Conservation (phyloP, 441 rosid species). For the Croton laevigatus region DNA sequence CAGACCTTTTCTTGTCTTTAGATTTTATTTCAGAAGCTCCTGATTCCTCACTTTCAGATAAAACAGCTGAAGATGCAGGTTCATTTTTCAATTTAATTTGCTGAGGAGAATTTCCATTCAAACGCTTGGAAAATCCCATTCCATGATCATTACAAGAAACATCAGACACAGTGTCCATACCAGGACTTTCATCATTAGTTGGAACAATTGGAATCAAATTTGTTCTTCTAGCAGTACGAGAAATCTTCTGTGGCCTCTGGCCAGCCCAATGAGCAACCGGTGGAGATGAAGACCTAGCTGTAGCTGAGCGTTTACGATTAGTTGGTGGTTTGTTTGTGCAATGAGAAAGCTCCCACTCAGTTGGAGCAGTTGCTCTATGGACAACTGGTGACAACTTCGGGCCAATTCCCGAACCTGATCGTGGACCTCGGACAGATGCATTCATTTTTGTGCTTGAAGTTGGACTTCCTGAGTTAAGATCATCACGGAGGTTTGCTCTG, state of each 20-base stretch:
- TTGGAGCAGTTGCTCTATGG: conserved; percentile 66
- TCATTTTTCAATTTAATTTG: conserved; percentile 72
- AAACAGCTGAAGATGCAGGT: conserved; percentile 58
- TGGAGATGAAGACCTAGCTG: conserved; percentile 82
- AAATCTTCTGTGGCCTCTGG: conserved; percentile 90
- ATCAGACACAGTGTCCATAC: conserved; percentile 74
- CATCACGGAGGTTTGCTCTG: conserved; percentile 77
- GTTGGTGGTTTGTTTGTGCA: conserved; percentile 79
- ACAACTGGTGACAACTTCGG: conserved; percentile 75
- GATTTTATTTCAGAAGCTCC: conserved; percentile 77
- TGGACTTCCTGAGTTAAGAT: conserved; percentile 83
- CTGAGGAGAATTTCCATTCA: conserved; percentile 70
- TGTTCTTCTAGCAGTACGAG: conserved; percentile 91
- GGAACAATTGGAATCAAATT: conserved; percentile 72
- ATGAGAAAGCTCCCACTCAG: conserved; percentile 86
- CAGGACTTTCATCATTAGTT: conserved; percentile 67
- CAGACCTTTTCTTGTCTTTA: conserved; percentile 72
- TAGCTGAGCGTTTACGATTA: conserved; percentile 72
- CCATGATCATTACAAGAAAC: conserved; percentile 65
- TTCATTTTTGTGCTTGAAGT: conserved; percentile 66
- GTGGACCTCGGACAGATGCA: conserved; percentile 71
- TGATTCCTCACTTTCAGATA: conserved; percentile 95
- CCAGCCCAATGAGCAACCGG: conserved; percentile 90
- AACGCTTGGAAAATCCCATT: conserved; percentile 64
- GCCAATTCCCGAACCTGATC: conserved; percentile 65